phyloP scores from a whole-genome alignment of 2,329 filamentous ascomycete species.

The Verticillium nonalfalfae region DNA sequence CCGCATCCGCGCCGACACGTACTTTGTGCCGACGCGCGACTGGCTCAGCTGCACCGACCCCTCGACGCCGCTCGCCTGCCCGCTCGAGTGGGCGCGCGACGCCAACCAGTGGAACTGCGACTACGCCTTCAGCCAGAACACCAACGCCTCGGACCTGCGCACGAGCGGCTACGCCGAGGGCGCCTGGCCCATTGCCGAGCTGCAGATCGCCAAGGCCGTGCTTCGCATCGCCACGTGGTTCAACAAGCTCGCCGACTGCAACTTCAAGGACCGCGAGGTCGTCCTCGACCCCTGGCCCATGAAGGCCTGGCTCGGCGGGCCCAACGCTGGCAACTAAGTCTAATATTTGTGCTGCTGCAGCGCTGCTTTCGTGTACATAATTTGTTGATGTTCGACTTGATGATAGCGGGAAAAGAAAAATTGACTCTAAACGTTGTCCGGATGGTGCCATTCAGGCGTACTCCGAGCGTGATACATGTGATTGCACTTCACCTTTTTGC shows the following conservation, averaged over 20 bases:
- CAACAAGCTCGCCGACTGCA: conserved; percentile 1
- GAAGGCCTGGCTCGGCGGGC: background rate
- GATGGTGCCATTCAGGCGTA: background rate
- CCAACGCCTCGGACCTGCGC: background rate
- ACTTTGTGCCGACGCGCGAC: background rate
- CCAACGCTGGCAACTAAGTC: background rate
- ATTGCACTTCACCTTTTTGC: background rate
- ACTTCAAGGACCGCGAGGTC: conserved; percentile 2
- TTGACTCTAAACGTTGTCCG: background rate
- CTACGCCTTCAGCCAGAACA: conserved; percentile 3
- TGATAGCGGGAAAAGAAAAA: background rate
- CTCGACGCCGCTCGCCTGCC: background rate
- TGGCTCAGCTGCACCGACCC: background rate
- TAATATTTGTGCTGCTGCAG: background rate
- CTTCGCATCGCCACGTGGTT: conserved; percentile 3
- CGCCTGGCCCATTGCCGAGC: conserved; percentile 3
- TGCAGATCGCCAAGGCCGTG: conserved; percentile 3
- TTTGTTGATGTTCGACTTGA: background rate
- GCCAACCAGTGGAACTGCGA: conserved; percentile 4
- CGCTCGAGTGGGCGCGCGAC: conserved; percentile 3
- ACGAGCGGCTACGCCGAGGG: conserved; percentile 3
- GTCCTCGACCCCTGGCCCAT: background rate
- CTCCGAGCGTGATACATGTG: background rate
- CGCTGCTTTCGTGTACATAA: background rate
- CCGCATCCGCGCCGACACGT: background rate